Evolutionary conservation across 352 stramenopile genomes (phyloP), one percentile per base, ranked within the genome.

Genomic region (Phytophthora sp.): DNA sequence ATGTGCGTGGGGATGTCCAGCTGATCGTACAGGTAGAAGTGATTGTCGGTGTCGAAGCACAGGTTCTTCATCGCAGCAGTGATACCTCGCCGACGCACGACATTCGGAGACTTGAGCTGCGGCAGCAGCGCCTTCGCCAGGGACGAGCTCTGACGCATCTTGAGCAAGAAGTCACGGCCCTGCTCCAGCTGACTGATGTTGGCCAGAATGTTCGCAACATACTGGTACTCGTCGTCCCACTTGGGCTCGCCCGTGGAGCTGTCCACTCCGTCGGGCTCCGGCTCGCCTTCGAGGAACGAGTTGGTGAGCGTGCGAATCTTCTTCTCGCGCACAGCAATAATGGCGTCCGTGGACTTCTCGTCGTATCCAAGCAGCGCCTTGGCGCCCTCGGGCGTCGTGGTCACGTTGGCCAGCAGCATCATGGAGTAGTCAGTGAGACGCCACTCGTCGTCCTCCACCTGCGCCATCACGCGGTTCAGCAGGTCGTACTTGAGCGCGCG

Each of bases 221-320:
- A 96, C 63, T 96, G 86, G 62, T 91, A 96, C 61, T 94, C 82
- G 60, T 96, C 87, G 53, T 96, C 85, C 87, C 87, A 95, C 42
- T 87, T 90, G 57, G 87, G 80, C 54, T 94, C 87, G 24, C 84
- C 86, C 1, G 83, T 89, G 28, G 75, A 61, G 18, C 52, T 62
- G 46, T 94, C 87, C 21, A 92, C 63, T 30, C 87, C 87, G 54
- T 94, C 87, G 0, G 84, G 87, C 54, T 95, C 87, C 0, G 87
- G 79, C 55, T 93, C 76, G 53, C 70, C 75, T 54, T 92, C 69
- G 20, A 95, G 58, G 60, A 95, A 95, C 26, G 65, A 61, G 28
- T 72, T 83, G 13, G 84, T 92, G 34, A 95, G 73, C 31, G 66
- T 90, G 20, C 84, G 87, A 55, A 94, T 90, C 59, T 92, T 95